Evolutionary conservation across 2,329 filamentous ascomycete species (phyloP).

Genomic region (Botrytis byssoidea): DNA sequence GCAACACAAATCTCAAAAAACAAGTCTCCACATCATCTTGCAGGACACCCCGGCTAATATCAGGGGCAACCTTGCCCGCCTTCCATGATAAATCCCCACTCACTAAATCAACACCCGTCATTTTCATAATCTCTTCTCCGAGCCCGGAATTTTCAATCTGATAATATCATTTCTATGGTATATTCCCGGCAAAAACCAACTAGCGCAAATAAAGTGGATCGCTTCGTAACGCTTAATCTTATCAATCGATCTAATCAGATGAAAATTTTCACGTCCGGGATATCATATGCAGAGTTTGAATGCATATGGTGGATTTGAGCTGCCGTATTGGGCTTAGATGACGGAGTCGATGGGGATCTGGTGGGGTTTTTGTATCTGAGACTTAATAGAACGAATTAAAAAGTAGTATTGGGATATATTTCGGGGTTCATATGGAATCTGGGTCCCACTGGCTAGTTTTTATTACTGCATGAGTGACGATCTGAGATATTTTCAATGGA

Average conservation of each 20-base stretch:
- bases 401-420: not conserved
- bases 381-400: not conserved
- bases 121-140: not conserved
- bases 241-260: slow-evolving; percentile 24
- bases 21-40: not conserved
- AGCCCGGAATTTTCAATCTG: slow-evolving; percentile 4
- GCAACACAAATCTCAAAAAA: not conserved
- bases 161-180: not conserved
- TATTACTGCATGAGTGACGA: not conserved
- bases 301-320: not conserved
- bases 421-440: not conserved
- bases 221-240: slow-evolving; percentile 14
- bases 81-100: not conserved
- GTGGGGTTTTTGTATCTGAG: not conserved
- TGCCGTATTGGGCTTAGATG: not conserved
- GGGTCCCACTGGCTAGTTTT: not conserved
- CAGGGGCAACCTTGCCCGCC: not conserved
- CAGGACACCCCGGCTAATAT: not conserved
- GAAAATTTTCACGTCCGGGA: slow-evolving; percentile 9
- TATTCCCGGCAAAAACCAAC: not conserved
- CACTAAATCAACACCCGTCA: slow-evolving; percentile 18
- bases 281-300: not conserved
- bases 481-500: not conserved
- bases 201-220: not conserved
- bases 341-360: not conserved